Base-by-base conservation (phyloP, 2,329 filamentous ascomycete genomes). In the Fusarium hainanense region DNA sequence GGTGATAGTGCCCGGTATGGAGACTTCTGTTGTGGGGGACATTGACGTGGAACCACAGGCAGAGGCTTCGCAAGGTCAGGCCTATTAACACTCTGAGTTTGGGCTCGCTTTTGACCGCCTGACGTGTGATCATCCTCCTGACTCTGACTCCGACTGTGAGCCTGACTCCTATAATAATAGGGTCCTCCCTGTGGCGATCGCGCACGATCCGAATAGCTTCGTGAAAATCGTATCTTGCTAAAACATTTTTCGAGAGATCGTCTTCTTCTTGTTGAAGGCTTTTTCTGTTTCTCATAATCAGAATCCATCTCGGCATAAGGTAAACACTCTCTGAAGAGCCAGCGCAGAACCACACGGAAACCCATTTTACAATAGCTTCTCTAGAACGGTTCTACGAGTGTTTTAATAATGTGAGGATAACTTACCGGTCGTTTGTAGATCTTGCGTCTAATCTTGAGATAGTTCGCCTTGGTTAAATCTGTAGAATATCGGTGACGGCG, bases 1-100 rank as follows among this genome's bases (percentile, higher is more conserved):
- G 67, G 42, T 56, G 27, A 23, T 40, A 28, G 57, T 41, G 32
- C 54, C 48, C 32, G 37, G 30, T 34, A 63, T 44, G 54, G 54
- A 43, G 58, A 41, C 42, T 49, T 37, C 21, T 55, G 54, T 21
- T 65, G 61, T 66, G 61, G 63, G 63, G 61, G 54, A 66, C 54
- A 20, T 59, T 59, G 61, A 65, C 54, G 60, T 65, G 62, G 62
- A 58, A 58, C 62, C 60, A 65, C 62, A 64, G 59, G 61, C 40
- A 64, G 23, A 64, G 51, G 60, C 51, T 64, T 64, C 40, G 21
- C 55, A 54, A 54, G 28, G 50, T 54, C 40, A 47, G 21, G 41
- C 47, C 54, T 49, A 57, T 30, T 48, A 56, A 49, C 23, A 56
- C 23, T 28, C 37, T 47, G 48, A 37, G 14, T 28, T 28, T 11